Evolutionary conservation across 1,284 basidiomycete species (phyloP).

Genomic region (Cutaneotrichosporon mucoides): DNA sequence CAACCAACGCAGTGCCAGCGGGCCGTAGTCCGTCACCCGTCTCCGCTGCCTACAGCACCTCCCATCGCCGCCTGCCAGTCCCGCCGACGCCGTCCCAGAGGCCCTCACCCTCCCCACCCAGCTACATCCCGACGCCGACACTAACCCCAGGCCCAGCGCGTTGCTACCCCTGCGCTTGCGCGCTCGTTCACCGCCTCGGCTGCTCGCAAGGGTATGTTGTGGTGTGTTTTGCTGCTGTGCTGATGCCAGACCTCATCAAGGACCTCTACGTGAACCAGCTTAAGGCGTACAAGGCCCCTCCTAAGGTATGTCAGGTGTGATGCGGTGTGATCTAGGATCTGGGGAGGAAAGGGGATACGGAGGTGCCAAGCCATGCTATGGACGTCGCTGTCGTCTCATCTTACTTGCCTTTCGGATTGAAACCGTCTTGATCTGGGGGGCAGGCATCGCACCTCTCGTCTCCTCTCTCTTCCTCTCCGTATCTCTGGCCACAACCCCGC

Average conservation of each 20-base stretch:
- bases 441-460: too few species aligned
- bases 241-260: conserved; percentile 73
- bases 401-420: too few species aligned
- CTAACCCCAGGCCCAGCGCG: conserved; percentile 31
- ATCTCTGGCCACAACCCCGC: not conserved
- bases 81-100: not conserved
- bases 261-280: conserved; percentile 87
- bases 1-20: too few species aligned
- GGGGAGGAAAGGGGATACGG: not conserved
- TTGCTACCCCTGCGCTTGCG: conserved; percentile 32
- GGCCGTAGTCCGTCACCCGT: too few species aligned
- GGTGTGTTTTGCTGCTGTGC: not conserved
- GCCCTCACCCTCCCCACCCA: not conserved
- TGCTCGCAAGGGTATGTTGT: conserved; percentile 63
- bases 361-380: too few species aligned
- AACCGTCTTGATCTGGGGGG: too few species aligned
- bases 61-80: not conserved
- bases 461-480: not conserved
- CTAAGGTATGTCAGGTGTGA: conserved; percentile 37
- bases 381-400: too few species aligned
- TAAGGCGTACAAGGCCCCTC: conserved; percentile 73
- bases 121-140: not conserved
- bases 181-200: conserved; percentile 61
- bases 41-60: too few species aligned
- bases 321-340: not conserved